Evolutionary conservation across 1,284 basidiomycete species (phyloP), one percentile per base, ranked within the genome.

Genomic region (Trichosporon inkin): DNA sequence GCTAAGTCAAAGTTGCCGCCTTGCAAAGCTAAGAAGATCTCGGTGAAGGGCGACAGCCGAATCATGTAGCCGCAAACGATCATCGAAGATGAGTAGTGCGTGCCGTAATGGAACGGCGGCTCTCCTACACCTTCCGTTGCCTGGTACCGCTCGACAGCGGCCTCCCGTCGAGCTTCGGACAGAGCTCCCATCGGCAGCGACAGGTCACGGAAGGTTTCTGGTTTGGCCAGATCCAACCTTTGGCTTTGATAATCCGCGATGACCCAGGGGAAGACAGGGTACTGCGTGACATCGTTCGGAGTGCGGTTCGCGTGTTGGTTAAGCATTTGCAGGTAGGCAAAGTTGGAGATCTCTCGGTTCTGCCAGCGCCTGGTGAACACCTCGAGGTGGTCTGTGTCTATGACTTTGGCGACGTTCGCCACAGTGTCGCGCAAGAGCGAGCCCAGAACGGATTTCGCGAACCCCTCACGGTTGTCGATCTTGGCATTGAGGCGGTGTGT

Each of bases 1-100:
- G 94, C 92, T n/a, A 96, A 79, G 80, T 97, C 94, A 85, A 93
- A 97, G 68, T 89, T 88, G n/a, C 93, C 92, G 20, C 91, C 91
- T 81, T 87, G 67, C 37, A 93, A 76, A 2, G 88, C 71, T 28
- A 77, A 64, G 66, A 94, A 95, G 86, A 94, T 93, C 70, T 88
- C 86, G 19, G 91, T 93, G 74, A 88, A 96, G 0, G 94, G 94
- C 10, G 89, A 86, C 68, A 95, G 79, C 11, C 94, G 84, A 62
- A 98, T 95, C 70, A 97, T 80, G 79, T 90, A 97, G 67, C 95
- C 92, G 79, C 92, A 95, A 35, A 95, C 91, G 61, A 93, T 96
- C 88, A 96, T 95, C 0, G 92, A 95, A 6, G 92, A 95, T 68
- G 90, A 92, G 73, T 94, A 98, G 73, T 97, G 94, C 1, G 94